A percentile compares a stretch with the other conserved stretches of the same genome.
These are phyloP conservation scores for Bryoerythrophyllum caledonicum DNA, from an alignment of 225 moss, liverwort and hornwort genomes.

Conservation along the genomic window DNA sequence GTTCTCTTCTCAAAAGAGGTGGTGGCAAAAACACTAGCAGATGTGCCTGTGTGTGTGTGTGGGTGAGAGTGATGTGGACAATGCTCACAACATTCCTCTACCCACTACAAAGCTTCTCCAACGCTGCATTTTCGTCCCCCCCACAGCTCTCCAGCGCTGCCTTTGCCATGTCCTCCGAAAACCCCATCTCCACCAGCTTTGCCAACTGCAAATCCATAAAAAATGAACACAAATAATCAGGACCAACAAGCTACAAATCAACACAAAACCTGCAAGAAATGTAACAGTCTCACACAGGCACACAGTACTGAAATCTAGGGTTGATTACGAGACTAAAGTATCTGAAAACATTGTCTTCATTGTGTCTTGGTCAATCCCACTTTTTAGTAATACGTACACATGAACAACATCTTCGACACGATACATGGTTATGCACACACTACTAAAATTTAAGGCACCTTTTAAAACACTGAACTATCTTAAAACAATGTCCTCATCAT, in stretches of 20 bases:
- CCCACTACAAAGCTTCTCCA: constrained; percentile 92
- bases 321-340: no score
- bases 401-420: neutral
- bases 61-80: neutral
- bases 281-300: neutral
- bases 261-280: neutral
- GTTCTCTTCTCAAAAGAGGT: constrained; percentile 8
- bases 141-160: constrained; percentile 75
- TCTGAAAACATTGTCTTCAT: no score
- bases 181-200: constrained; percentile 98
- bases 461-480: no score
- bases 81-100: constrained; percentile 17
- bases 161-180: constrained; percentile 80
- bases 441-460: neutral
- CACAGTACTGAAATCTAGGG: neutral
- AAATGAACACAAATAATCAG: neutral
- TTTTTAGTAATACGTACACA: no score
- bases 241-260: neutral
- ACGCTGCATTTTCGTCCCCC: constrained; percentile 92
- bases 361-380: no score
- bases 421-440: neutral
- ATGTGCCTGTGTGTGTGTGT: neutral
- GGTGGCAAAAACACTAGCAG: constrained; percentile 21
- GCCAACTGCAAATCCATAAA: constrained; percentile 61
- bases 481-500: no score